phyloP scores from a whole-genome alignment of 1,139 yeast genomes.

The Hanseniaspora uvarum region DNA sequence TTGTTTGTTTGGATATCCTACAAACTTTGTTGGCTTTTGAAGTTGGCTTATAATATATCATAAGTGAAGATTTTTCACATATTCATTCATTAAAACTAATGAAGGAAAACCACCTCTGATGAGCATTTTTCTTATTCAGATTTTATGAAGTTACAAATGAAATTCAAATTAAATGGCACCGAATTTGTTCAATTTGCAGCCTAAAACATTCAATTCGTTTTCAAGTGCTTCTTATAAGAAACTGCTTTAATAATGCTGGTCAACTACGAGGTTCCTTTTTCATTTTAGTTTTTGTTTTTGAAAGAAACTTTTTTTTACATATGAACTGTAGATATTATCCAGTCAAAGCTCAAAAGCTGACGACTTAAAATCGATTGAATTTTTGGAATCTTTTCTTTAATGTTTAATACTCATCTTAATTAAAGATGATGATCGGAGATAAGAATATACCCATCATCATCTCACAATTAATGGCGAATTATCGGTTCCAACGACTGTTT shows the following conservation, averaged over 20 bases:
- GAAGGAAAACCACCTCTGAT: neutral
- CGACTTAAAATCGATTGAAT: slow-evolving; percentile 1
- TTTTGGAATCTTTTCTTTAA: slow-evolving; percentile 9
- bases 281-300: neutral
- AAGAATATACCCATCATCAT: neutral
- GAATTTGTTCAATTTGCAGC: too few species aligned
- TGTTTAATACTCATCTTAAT: neutral
- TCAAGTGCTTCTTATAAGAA: neutral
- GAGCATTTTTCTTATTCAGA: neutral
- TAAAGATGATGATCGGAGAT: neutral
- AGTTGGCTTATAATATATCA: neutral
- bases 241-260: neutral
- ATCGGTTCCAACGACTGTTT: too few species aligned
- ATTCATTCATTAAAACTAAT: too few species aligned
- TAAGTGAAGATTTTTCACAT: neutral
- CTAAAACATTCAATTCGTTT: neutral
- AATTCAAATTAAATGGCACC: too few species aligned
- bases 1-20: neutral
- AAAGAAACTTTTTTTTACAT: neutral
- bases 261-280: neutral
- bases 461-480: too few species aligned
- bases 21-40: neutral
- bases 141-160: too few species aligned
- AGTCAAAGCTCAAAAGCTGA: neutral
- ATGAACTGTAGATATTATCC: neutral